Percentiles rank a stretch among this genome's conserved stretches.
Conservation (phyloP, 192 early-diverging fungal genomes). For the Dispira simplex region DNA sequence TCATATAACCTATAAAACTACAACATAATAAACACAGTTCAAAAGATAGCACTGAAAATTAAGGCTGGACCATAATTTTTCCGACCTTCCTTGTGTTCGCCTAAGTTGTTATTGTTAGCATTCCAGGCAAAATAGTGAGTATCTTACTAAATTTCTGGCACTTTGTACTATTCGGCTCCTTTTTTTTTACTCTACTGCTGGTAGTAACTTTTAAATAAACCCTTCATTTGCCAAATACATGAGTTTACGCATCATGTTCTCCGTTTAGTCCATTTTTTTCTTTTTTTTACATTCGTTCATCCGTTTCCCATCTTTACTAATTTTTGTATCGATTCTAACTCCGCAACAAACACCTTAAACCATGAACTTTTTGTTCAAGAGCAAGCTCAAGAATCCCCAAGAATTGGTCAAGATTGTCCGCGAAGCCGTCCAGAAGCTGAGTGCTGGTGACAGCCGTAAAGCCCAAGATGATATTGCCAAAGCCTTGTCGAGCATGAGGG, state of each 20-base stretch:
- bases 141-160: no score
- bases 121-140: no score
- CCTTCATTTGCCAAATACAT: no score
- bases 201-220: no score
- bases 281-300: neutral
- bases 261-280: neutral
- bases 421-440: constrained; percentile 62
- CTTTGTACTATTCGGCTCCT: no score
- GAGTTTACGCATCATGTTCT: neutral
- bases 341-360: constrained; percentile 13
- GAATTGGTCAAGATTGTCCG: constrained; percentile 79
- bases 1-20: no score
- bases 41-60: no score
- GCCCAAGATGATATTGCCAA: constrained; percentile 96
- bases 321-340: neutral
- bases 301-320: neutral
- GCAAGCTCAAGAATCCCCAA: constrained; percentile 69
- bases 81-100: no score
- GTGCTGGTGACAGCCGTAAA: constrained; percentile 29
- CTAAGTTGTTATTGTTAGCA: no score
- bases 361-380: constrained; percentile 65
- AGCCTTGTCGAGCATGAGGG: constrained; percentile 84
- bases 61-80: no score
- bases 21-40: no score
- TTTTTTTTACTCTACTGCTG: no score